Evolutionary conservation across 2,329 filamentous ascomycete genomes (phyloP).

Genomic region (Pleurostoma richardsiae): DNA sequence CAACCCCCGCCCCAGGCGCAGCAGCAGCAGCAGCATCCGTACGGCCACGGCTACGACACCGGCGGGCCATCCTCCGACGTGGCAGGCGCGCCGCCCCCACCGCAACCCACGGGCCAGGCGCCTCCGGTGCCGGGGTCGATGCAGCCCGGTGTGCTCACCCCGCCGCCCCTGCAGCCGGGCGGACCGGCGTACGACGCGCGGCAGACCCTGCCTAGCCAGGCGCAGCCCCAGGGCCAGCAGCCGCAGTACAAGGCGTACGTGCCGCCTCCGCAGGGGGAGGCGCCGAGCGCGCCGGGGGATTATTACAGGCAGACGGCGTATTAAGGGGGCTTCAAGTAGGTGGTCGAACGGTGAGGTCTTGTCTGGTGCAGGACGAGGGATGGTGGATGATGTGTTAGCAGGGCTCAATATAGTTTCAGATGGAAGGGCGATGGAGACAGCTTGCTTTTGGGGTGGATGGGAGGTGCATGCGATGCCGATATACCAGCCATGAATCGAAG

Average conservation of each 20-base stretch:
- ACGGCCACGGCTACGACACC: constrained; percentile 22
- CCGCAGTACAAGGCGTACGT: constrained; percentile 59
- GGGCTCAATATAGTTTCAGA: no score
- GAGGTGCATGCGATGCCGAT: no score
- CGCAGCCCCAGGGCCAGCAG: constrained; percentile 18
- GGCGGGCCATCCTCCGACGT: constrained; percentile 8
- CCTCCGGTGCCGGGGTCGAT: constrained; percentile 35
- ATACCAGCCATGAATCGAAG: no score
- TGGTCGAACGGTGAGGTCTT: no score
- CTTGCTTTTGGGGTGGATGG: no score
- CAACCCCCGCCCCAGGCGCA: constrained; percentile 14
- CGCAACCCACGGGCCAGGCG: constrained; percentile 28
- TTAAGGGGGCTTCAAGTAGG: not conserved
- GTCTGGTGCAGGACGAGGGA: no score
- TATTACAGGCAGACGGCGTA: constrained; percentile 43
- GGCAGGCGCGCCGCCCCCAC: constrained; percentile 16
- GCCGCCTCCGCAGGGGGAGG: constrained; percentile 32
- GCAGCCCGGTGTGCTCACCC: constrained; percentile 26
- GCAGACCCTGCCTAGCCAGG: constrained; percentile 44
- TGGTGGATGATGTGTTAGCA: no score
- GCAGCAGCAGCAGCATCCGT: constrained; percentile 22
- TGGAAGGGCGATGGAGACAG: no score
- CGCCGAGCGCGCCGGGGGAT: constrained; percentile 46
- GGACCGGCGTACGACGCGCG: constrained; percentile 43
- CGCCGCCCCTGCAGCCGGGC: constrained; percentile 37